phyloP scores from a whole-genome alignment of 2,329 filamentous ascomycete species.

The Colletotrichum plurivorum region DNA sequence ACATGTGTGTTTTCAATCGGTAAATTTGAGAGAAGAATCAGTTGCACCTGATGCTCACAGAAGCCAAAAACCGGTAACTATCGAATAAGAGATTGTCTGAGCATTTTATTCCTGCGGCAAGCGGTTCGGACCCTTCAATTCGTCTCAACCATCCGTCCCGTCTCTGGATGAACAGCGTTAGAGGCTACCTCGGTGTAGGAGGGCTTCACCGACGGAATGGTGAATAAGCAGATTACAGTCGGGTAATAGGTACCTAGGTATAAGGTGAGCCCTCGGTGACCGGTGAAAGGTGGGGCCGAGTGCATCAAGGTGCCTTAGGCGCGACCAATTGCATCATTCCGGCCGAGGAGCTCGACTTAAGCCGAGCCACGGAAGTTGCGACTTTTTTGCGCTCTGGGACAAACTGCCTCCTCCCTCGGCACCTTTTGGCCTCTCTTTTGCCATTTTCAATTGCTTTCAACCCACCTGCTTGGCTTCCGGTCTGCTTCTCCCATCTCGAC shows the following conservation, averaged over 20 bases:
- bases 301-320: constrained; percentile 38
- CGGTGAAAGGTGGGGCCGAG: constrained; percentile 8
- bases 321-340: constrained; percentile 38
- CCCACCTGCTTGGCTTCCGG: neutral
- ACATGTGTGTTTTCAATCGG: too few relatives aligned
- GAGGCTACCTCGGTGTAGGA: too few relatives aligned
- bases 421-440: neutral
- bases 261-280: neutral
- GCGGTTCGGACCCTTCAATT: too few relatives aligned
- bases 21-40: too few relatives aligned
- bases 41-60: too few relatives aligned
- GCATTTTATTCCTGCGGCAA: too few relatives aligned
- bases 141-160: too few relatives aligned
- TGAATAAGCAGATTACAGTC: neutral
- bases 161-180: too few relatives aligned
- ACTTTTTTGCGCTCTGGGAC: constrained; percentile 22
- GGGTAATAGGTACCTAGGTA: too few relatives aligned
- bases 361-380: constrained; percentile 31
- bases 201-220: neutral
- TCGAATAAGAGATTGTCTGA: too few relatives aligned
- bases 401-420: neutral
- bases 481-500: neutral
- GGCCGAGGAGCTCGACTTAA: constrained; percentile 31
- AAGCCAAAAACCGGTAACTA: too few relatives aligned
- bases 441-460: neutral